Evolutionary conservation across 805 yeast species (phyloP), one percentile per base, ranked within the genome.

Genomic region (Tetrapisispora namnaoensis): DNA sequence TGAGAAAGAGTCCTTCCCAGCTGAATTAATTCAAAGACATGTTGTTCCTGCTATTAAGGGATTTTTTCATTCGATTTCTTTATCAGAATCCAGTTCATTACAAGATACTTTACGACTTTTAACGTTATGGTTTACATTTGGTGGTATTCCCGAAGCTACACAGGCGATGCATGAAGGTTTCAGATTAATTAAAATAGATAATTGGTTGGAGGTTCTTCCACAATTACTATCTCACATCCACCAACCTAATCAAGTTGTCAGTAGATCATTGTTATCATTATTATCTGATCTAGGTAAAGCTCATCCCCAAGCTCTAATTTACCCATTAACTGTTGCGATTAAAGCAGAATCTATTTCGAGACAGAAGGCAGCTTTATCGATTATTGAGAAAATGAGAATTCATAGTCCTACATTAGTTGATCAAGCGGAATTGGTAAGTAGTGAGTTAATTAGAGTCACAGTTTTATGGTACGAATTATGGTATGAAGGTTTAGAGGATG

Each of bases 401-500:
- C 97, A 93, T 57, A 86, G 95, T 40, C 77, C 97, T 0, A 69
- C 72, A 0, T 70, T 93, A 51, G 96, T 93, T 27, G 89, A 84
- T 53, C 98, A 93, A 62, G 90, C 97, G 0, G 96, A 89, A 56
- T 66, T 90, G 48, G 97, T 93, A n/a, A 86, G 95, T 68, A 82
- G 82, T 55, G 99, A 93, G 61, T 76, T 93, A 49, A 90, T 93
- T 53, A 74, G 98, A 55, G 96, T 89, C 17, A 96, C 98, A 1
- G 96, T 91, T 3, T 68, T 93, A 51, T 90, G 99, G 97, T 95
- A 89, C 60, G 99, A 93, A 60, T 83, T 85, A 62, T 93, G 99
- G 99, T 90, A 89, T 57, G 98, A 91, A 68, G 97, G 95, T 2
- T 72, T 93, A 32, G 99, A 93, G 63, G 96, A 93, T 70, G 99